Evolutionary conservation across 768 basidiomycete species (phyloP), one percentile per base, ranked within the genome.

Genomic region (Lentinula raphanica): DNA sequence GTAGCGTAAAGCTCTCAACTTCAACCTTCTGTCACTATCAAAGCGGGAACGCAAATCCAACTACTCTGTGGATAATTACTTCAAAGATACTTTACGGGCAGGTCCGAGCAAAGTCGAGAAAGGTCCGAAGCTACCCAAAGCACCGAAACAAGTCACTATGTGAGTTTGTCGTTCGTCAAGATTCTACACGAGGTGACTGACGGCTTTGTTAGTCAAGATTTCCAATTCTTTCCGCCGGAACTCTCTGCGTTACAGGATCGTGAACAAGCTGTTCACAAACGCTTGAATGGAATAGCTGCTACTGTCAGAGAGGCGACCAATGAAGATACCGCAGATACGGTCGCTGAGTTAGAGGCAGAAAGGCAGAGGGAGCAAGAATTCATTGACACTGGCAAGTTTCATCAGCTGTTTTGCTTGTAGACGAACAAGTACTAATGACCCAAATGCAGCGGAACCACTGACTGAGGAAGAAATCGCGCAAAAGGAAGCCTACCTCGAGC

Each of bases 61-160:
- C 66, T 98, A 97, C 71, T 94, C 92, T 0, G 90, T 98, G 35
- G 94, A 98, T 66, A 87, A 83, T 50, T 99, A 99, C 71, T 97
- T 95, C 82, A 91, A 94, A 71, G 93, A 95, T 67, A 87, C 90
- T 0, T 77, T 98, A 65, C 86, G 91, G 13, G 84, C 83, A 8
- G 89, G 90, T 0, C 84, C 88, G 1, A 84, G 85, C 19, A 93
- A 94, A 71, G 65, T 74, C 1, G 88, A 91, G 59, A 96, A 94
- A 69, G 85, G 82, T 11, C 87, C 90, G 2, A 94, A 93, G 66
- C 69, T 92, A 21, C 87, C 92, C 2, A 79, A 91, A 17, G 89
- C 92, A 3, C 94, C 94, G 4, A 95, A 95, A 68, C 93, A 94
- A 71, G 82, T 94, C 57, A 75, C 82, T 8, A 83, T 92, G 92